A percentile compares a stretch with the other conserved stretches of the same genome.
Conservation (phyloP, 1,284 basidiomycete genomes). For the Malassezia furfur region DNA sequence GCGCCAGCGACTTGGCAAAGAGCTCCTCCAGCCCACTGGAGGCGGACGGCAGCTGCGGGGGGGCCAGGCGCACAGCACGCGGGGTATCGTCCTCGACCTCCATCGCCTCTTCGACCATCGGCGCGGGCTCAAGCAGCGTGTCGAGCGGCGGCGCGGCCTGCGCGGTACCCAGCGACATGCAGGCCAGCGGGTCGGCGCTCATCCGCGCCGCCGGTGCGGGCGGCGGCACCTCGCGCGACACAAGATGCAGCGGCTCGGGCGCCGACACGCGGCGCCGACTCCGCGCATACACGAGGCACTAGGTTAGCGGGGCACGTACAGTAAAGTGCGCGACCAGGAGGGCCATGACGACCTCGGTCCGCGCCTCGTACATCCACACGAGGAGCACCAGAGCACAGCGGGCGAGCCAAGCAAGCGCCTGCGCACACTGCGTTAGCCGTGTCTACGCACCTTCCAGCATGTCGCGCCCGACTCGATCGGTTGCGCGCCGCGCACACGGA, state of each 20-base stretch:
- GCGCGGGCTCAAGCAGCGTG: not conserved
- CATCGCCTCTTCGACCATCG: slow-evolving; percentile 1
- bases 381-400: not conserved
- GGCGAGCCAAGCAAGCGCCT: not conserved
- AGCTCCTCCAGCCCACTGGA: slow-evolving; percentile 37
- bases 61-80: slow-evolving; percentile 24
- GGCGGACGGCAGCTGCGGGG: slow-evolving; percentile 27
- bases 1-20: slow-evolving; percentile 22
- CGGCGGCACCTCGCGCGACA: not conserved
- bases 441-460: not conserved
- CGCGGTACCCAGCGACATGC: slow-evolving; percentile 5
- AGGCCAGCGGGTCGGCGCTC: slow-evolving; percentile 1
- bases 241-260: not conserved
- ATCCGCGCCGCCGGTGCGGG: not conserved
- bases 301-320: not conserved
- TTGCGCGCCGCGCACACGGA: not conserved
- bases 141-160: slow-evolving; percentile 1
- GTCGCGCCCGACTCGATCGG: not conserved
- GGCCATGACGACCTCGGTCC: no score
- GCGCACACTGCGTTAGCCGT: not conserved
- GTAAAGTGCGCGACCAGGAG: not conserved
- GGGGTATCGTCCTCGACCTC: slow-evolving; percentile 8
- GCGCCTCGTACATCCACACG: no score
- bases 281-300: not conserved
- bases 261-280: not conserved